These are phyloP conservation scores for Chlorella ohadii DNA, from an alignment of 139 green algal genomes.

Conservation along the genomic window DNA sequence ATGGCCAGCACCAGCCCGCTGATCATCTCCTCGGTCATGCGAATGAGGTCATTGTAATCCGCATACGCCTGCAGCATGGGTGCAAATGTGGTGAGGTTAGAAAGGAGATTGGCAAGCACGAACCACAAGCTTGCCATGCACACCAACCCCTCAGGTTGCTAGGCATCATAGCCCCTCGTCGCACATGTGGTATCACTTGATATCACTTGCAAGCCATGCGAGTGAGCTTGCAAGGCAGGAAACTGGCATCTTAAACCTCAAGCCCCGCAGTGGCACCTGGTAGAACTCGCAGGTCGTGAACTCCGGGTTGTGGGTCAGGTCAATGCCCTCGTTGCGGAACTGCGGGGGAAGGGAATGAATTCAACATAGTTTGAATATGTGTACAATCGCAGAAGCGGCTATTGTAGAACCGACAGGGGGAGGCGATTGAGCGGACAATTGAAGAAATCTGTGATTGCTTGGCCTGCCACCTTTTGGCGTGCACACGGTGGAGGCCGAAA, in stretches of 20 bases:
- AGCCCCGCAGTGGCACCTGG: slow-evolving; percentile 45
- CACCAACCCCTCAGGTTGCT: no score
- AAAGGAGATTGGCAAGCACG: not conserved
- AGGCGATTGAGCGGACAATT: no score
- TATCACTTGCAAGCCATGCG: not conserved
- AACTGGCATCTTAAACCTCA: no score
- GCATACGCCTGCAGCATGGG: slow-evolving; percentile 75
- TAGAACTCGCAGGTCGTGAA: slow-evolving; percentile 99
- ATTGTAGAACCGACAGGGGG: no score
- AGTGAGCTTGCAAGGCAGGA: not conserved
- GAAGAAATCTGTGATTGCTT: no score
- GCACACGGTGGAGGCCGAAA: no score
- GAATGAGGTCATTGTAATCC: slow-evolving; percentile 72
- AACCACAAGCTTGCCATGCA: no score
- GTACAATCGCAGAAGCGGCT: no score
- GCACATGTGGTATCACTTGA: no score
- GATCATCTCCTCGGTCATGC: slow-evolving; percentile 96
- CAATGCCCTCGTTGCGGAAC: slow-evolving; percentile 98
- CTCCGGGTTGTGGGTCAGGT: slow-evolving; percentile 99
- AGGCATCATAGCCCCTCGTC: no score
- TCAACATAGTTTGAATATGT: no score
- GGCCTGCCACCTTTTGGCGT: no score
- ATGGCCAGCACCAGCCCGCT: slow-evolving; percentile 91
- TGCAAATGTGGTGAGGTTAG: not conserved
- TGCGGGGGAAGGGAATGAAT: slow-evolving; percentile 56